Percentiles rank a stretch among this genome's conserved stretches.
Conservation (phyloP, 2,329 filamentous ascomycete genomes). For the Davidsoniella virescens region DNA sequence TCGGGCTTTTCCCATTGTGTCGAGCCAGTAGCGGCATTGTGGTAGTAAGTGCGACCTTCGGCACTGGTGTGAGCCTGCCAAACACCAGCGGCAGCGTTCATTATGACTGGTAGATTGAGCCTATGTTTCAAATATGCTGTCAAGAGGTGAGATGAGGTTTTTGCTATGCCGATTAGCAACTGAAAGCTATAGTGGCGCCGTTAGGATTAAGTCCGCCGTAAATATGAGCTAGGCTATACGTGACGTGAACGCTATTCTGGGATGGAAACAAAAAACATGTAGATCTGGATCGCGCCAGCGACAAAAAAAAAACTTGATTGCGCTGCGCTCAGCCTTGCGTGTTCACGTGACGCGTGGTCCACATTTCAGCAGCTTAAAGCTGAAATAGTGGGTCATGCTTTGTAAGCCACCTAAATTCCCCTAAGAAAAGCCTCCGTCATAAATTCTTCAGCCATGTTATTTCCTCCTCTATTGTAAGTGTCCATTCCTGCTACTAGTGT, state of each 20-base stretch:
- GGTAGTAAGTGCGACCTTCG: constrained; percentile 81
- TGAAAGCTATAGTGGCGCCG: not conserved
- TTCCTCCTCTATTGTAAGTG: too few relatives aligned
- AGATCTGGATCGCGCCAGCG: too few relatives aligned
- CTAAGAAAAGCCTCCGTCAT: too few relatives aligned
- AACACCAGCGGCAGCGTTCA: constrained; percentile 16
- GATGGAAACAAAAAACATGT: constrained; percentile 2
- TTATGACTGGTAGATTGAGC: not conserved
- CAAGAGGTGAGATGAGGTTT: not conserved
- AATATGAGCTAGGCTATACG: not conserved
- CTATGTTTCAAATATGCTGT: not conserved
- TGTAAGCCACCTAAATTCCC: too few relatives aligned
- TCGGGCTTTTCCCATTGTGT: constrained; percentile 93
- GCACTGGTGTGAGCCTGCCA: constrained; percentile 73
- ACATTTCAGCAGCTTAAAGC: too few relatives aligned
- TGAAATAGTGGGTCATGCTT: not conserved
- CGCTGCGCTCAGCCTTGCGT: constrained; percentile 7
- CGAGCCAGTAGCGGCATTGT: constrained; percentile 67
- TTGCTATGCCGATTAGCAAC: not conserved
- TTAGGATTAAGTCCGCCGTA: not conserved
- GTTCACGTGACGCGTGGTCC: not conserved
- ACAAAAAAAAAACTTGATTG: too few relatives aligned
- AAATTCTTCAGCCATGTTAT: too few relatives aligned
- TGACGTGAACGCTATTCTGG: not conserved
- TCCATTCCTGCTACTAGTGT: too few relatives aligned